These are phyloP conservation scores for Neoarthrinium moseri DNA, from an alignment of 2,329 filamentous ascomycete species.

Conservation along the genomic window DNA sequence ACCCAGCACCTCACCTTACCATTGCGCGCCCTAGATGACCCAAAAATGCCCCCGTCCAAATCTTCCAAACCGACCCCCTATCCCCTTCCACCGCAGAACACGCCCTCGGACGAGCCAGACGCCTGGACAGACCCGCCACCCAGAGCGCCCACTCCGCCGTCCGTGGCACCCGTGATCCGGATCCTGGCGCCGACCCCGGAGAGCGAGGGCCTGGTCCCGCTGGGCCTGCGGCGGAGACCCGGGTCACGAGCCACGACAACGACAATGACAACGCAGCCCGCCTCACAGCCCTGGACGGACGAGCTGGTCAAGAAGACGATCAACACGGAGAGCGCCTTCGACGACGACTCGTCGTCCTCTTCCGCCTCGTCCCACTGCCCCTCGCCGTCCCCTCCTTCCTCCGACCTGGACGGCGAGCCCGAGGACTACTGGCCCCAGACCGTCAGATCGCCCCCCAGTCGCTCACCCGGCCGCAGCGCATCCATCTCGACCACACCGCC, in stretches of 20 bases:
- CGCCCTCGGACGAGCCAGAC: not conserved
- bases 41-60: too few relatives aligned
- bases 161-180: not conserved
- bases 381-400: too few relatives aligned
- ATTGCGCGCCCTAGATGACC: too few relatives aligned
- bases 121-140: not conserved
- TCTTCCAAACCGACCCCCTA: too few relatives aligned
- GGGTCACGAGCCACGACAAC: not conserved
- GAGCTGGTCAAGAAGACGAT: not conserved
- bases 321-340: not conserved
- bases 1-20: too few relatives aligned
- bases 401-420: too few relatives aligned
- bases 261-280: not conserved
- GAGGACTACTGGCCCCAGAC: not conserved
- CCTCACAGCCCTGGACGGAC: not conserved
- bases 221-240: not conserved
- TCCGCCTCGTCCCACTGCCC: too few relatives aligned
- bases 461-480: not conserved
- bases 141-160: not conserved
- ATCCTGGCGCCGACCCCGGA: not conserved
- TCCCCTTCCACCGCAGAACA: not conserved
- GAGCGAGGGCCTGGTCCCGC: not conserved
- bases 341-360: not conserved
- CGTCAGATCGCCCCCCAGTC: not conserved
- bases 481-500: not conserved